Evolutionary conservation across 495 filamentous ascomycete species (phyloP), one percentile per base, ranked within the genome.

Genomic region (Podospora pseudoanserina): DNA sequence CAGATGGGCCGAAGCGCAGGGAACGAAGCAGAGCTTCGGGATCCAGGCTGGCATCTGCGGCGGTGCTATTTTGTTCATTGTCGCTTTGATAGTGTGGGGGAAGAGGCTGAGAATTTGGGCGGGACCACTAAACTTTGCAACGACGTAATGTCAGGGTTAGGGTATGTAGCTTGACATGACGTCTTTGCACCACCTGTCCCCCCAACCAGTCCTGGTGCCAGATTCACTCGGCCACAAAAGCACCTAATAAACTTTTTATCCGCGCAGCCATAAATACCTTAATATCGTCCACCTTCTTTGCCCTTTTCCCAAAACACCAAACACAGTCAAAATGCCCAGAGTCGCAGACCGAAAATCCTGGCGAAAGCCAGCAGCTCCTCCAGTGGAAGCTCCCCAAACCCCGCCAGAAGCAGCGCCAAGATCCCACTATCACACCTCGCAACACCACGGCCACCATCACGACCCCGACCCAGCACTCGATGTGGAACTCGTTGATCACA

Each of bases 21-120:
- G 82, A 0, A 73, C 78, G 2, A 69, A 77, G 53, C 65, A 71
- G 53, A 81, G 78, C 60, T 85, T 86, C 60, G 85, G 84, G 19
- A 84, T 81, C 55, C 84, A 86, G 76, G 80, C 81, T 2, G 83
- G 74, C 6, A 79, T 87, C 30, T 76, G 79, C 28, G 77, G 72
- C 0, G 76, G 60, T 1, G 79, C 81, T 2, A 79, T 83, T 49
- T 19, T 80, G 18, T 75, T 87, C 30, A 69, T 86, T 4, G 27
- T 83, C 4, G 49, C 74, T 0, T 62, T 87, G 72, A 78, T 83
- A 72, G n/a, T 75, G 13, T 82, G 74, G 72, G 84, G 84, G 79
- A 77, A 74, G 65, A 7, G 63, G 27, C 63, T 85, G 74, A 76
- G 83, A 1, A 63, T 73, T 11, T 77, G 76, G 76, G 55, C 66